These are phyloP conservation scores for Theobroma grandiflorum DNA, from an alignment of 441 rosid species.

Conservation along the genomic window DNA sequence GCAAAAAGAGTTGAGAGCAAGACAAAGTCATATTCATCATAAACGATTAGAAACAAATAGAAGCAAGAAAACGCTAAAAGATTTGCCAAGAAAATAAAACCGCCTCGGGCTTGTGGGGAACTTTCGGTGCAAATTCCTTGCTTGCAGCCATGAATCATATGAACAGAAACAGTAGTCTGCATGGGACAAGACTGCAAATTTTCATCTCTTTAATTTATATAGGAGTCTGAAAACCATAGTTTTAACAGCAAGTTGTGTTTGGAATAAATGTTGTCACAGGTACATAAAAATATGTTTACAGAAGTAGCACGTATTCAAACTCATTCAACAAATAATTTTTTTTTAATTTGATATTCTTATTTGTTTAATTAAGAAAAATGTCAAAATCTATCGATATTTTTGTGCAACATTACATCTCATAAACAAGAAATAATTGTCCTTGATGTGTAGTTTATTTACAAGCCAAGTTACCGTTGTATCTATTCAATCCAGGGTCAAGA, in stretches of 20 bases:
- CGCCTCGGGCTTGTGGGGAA: not conserved
- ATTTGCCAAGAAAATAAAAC: not conserved
- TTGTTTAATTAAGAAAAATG: no score
- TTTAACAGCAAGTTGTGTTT: no score
- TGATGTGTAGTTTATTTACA: no score
- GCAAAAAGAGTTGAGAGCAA: not conserved
- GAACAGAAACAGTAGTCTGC: not conserved
- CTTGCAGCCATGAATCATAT: slow-evolving; percentile 18
- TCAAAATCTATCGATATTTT: no score
- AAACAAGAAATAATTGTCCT: no score
- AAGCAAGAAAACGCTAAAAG: not conserved
- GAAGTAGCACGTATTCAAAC: no score
- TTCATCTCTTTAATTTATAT: not conserved
- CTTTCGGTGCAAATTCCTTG: slow-evolving; percentile 16
- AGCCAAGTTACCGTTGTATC: no score
- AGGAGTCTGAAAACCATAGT: not conserved
- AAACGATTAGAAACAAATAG: not conserved
- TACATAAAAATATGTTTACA: no score
- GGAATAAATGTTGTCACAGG: not conserved
- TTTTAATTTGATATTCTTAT: no score
- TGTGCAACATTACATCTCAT: no score
- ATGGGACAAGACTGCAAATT: not conserved
- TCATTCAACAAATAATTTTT: no score
- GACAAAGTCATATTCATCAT: not conserved
- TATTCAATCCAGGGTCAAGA: no score